Conservation (phyloP, 2,329 filamentous ascomycete species). For the Microdochium nivale region DNA sequence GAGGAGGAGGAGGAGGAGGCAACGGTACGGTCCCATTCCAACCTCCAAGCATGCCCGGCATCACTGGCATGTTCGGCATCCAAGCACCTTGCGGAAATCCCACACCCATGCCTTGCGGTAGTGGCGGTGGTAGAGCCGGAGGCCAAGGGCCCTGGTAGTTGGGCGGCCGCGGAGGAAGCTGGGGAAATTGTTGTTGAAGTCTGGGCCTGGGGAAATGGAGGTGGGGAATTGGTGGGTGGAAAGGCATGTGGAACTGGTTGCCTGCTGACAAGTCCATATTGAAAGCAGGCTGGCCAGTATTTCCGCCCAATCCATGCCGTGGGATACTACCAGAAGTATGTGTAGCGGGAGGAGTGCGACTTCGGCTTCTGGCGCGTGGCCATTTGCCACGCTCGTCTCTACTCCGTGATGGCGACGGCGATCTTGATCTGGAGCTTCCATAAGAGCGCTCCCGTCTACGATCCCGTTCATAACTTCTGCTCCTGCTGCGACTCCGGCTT, state of each 20-base stretch:
- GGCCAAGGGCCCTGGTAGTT: constrained; percentile 14
- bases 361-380: not conserved
- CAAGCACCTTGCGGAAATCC: constrained; percentile 13
- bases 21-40: constrained; percentile 9
- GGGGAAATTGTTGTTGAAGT: constrained; percentile 12
- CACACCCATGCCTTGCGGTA: not conserved
- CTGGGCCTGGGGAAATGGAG: constrained; percentile 10
- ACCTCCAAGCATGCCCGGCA: not conserved
- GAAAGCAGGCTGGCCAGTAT: constrained; percentile 2
- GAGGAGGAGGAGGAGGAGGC: constrained; percentile 16
- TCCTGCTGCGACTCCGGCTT: constrained; percentile 14
- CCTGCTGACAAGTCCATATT: constrained; percentile 6
- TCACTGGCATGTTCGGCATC: constrained; percentile 11
- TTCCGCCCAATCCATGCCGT: not conserved
- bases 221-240: constrained; percentile 3
- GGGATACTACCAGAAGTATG: constrained; percentile 6
- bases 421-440: constrained; percentile 13
- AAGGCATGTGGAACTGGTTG: constrained; percentile 8
- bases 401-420: constrained; percentile 10
- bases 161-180: constrained; percentile 16
- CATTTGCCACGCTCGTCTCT: constrained; percentile 4
- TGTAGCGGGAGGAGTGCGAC: constrained; percentile 1
- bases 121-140: constrained; percentile 11
- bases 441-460: constrained; percentile 14
- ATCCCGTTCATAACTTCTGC: constrained; percentile 10